Percentiles rank a stretch among this genome's conserved stretches.
These are phyloP conservation scores for Citrus medica DNA, from an alignment of 345 rosid genomes.

Conservation along the genomic window DNA sequence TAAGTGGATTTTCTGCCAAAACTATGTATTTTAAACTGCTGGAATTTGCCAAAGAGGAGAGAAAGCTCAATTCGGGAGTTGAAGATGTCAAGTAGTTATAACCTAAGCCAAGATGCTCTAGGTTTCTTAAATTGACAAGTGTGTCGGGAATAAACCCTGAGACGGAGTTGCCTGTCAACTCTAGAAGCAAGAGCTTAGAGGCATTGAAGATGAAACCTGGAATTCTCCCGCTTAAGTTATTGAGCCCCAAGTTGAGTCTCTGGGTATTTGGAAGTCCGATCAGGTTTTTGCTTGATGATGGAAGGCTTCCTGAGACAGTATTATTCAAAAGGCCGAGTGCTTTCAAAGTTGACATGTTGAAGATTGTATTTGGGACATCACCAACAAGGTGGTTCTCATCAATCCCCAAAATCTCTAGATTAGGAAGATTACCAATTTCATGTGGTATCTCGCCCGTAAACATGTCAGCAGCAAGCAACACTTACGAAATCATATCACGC, in stretches of 20 bases:
- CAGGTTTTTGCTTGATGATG: background rate
- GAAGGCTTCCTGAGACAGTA: background rate
- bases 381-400: background rate
- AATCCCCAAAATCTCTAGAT: background rate
- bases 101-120: background rate
- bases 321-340: background rate
- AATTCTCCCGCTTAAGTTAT: background rate
- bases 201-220: conserved; percentile 5
- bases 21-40: background rate
- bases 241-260: background rate
- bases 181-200: background rate
- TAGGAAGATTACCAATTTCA: conserved; percentile 10
- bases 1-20: background rate
- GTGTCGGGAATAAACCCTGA: background rate
- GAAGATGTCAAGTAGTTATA: background rate
- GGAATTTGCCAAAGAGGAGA: conserved; percentile 18
- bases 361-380: background rate
- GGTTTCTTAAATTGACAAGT: conserved; percentile 1
- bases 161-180: background rate
- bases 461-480: background rate
- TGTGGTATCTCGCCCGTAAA: conserved; percentile 17
- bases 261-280: background rate
- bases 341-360: background rate
- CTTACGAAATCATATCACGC: background rate
- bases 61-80: background rate